Percentiles rank a stretch among this genome's conserved stretches.
These are phyloP conservation scores for Phylloboletellus chloephorus DNA, from an alignment of 1,284 basidiomycete genomes.

Conservation along the genomic window DNA sequence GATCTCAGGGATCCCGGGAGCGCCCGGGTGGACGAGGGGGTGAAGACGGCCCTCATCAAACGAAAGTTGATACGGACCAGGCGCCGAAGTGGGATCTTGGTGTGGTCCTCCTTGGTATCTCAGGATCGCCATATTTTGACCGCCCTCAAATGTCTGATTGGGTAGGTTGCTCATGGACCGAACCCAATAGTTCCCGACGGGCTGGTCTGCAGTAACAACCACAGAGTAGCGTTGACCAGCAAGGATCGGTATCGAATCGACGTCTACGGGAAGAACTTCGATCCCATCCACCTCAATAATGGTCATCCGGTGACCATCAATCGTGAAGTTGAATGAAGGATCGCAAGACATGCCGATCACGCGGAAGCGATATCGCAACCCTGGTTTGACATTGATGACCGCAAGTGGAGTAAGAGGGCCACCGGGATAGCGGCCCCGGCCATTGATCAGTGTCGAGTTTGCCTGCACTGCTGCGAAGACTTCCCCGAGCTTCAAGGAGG, in stretches of 20 bases:
- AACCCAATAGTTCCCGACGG: constrained; percentile 43
- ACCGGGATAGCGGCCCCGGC: constrained; percentile 37
- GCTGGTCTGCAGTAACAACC: constrained; percentile 32
- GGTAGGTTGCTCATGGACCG: constrained; percentile 23
- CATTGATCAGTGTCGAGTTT: constrained; percentile 45
- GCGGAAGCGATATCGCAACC: constrained; percentile 31
- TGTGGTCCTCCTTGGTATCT: constrained; percentile 44
- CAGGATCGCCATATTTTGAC: constrained; percentile 49
- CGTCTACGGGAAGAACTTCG: constrained; percentile 35
- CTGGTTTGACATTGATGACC: constrained; percentile 29
- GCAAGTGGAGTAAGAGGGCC: constrained; percentile 32
- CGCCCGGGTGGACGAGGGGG: constrained; percentile 30
- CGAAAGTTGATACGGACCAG: constrained; percentile 26
- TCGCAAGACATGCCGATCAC: constrained; percentile 34
- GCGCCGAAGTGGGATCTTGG: constrained; percentile 38
- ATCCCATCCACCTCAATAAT: constrained; percentile 48
- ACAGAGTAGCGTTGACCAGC: constrained; percentile 40
- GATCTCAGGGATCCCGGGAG: constrained; percentile 27
- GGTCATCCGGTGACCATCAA: constrained; percentile 40
- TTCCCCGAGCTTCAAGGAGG: constrained; percentile 13
- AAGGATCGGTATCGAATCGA: constrained; percentile 38
- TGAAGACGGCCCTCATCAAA: constrained; percentile 33
- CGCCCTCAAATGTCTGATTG: constrained; percentile 28
- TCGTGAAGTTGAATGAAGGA: constrained; percentile 36
- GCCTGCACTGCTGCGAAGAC: constrained; percentile 17